Evolutionary conservation across 169 alveolate genomes (phyloP).

Genomic region (Prorocentrum cordatum): DNA sequence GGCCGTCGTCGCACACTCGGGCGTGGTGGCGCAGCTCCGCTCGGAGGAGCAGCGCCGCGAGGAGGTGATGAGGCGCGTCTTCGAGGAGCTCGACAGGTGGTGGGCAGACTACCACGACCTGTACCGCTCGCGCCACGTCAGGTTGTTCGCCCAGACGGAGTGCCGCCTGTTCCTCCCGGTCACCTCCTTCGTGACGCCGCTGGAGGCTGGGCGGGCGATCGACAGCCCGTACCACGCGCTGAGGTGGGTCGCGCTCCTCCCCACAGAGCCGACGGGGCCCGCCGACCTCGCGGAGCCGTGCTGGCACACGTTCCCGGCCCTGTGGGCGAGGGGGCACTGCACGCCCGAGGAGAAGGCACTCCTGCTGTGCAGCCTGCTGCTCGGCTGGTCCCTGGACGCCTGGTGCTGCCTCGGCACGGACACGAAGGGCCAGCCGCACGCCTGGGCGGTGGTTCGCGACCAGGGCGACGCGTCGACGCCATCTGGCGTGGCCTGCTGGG

Average conservation of each 20-base stretch:
- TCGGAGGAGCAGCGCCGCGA: constrained; percentile 59
- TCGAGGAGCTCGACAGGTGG: constrained; percentile 23
- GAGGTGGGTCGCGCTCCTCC: not conserved
- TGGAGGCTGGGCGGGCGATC: not conserved
- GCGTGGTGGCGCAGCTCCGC: constrained; percentile 21
- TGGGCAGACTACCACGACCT: constrained; percentile 45
- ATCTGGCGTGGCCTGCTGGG: not conserved
- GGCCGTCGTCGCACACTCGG: too few relatives aligned
- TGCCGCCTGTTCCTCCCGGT: constrained; percentile 39
- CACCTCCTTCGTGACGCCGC: constrained; percentile 3
- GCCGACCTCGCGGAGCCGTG: not conserved
- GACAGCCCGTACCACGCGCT: not conserved
- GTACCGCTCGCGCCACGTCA: constrained; percentile 13
- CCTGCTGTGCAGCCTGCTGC: constrained; percentile 42
- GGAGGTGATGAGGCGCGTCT: constrained; percentile 15
- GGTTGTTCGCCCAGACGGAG: constrained; percentile 50
- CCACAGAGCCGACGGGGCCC: not conserved
- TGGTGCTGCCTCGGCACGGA: constrained; percentile 63
- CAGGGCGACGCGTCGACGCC: not conserved
- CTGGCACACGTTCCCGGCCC: constrained; percentile 52
- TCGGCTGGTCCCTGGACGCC: constrained; percentile 66
- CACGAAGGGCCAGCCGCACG: not conserved
- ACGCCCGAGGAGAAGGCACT: constrained; percentile 43
- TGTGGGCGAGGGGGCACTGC: constrained; percentile 41
- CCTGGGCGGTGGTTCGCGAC: constrained; percentile 16